phyloP scores from a whole-genome alignment of 2,329 filamentous ascomycete species.

The Lasiodiplodia theobromae region DNA sequence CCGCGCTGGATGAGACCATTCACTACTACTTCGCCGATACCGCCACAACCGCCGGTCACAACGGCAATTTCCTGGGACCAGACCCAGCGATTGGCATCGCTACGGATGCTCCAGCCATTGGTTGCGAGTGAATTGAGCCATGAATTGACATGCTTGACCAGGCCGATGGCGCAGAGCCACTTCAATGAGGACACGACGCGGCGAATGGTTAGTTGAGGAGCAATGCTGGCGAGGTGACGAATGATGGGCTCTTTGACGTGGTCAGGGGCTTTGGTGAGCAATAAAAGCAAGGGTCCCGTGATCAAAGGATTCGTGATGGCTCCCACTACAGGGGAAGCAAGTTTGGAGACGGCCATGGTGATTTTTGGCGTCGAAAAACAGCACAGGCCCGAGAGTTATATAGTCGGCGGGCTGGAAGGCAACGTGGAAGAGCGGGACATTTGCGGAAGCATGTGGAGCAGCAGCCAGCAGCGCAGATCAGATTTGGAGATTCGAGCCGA shows the following conservation, averaged over 20 bases:
- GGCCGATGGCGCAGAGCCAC: constrained; percentile 42
- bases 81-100: constrained; percentile 42
- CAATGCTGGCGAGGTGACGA: constrained; percentile 36
- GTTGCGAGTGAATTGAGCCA: constrained; percentile 43
- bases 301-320: constrained; percentile 42
- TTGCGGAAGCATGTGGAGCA: constrained; percentile 5
- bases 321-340: constrained; percentile 27
- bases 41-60: constrained; percentile 47
- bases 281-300: constrained; percentile 41
- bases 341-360: constrained; percentile 13
- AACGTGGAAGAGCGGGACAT: neutral
- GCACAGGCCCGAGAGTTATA: neutral
- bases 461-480: neutral
- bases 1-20: constrained; percentile 39
- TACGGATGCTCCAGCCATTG: constrained; percentile 49
- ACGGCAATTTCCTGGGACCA: constrained; percentile 45
- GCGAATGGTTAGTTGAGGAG: neutral
- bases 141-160: constrained; percentile 40
- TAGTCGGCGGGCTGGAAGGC: neutral
- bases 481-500: constrained; percentile 5
- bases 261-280: constrained; percentile 42
- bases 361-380: neutral
- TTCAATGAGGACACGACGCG: constrained; percentile 40
- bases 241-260: constrained; percentile 39
- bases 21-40: constrained; percentile 44